Evolutionary conservation across 108 stramenopile genomes (phyloP), one percentile per base, ranked within the genome.

Genomic region (Cyclotella cryptica): DNA sequence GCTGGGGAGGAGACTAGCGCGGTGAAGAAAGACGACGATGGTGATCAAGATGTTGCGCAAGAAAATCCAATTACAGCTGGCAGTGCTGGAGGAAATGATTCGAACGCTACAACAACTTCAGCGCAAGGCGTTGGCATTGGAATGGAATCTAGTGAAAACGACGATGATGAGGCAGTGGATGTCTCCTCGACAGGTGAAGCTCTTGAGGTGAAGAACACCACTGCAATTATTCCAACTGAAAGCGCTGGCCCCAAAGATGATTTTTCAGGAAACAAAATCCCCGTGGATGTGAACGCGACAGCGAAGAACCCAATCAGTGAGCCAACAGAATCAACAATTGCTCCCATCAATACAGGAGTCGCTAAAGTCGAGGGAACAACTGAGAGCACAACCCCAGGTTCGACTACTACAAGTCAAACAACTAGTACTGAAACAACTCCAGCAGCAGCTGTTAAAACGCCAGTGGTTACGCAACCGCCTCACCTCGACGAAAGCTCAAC

Each of bases 301-400:
- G 35, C 28, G 6, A 17, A 26, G 8, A 15, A 59, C 10, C 58
- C 60, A 39, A 35, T 61, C 3, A 39, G 9, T 9, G 7, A 30
- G 4, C 30, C 57, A 59, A 35, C 26, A 3, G 24, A 59, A 27
- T 30, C 42, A 0, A 45, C 3, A n/a, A 60, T 21, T 21, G 39
- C 17, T 46, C 64, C 64, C 19, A 57, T 40, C 21, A 65, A 19
- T 19, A 54, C 64, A 26, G 12, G 54, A 18, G 29, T 44, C 9
- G 18, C 6, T 43, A 65, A 66, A 52, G 13, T 1, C 49, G 62
- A 53, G 46, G 35, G 21, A 58, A 43, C 55, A 15, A 67, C 24
- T 8, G 55, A 19, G 2, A 55, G 55, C 24, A 26, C 19, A 55
- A 24, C 22, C 24, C 1, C 24, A 22, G 55, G 21, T 24, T 12